Evolutionary conservation across 2,329 filamentous ascomycete genomes (phyloP).

Genomic region (Lachnum nothofagi): DNA sequence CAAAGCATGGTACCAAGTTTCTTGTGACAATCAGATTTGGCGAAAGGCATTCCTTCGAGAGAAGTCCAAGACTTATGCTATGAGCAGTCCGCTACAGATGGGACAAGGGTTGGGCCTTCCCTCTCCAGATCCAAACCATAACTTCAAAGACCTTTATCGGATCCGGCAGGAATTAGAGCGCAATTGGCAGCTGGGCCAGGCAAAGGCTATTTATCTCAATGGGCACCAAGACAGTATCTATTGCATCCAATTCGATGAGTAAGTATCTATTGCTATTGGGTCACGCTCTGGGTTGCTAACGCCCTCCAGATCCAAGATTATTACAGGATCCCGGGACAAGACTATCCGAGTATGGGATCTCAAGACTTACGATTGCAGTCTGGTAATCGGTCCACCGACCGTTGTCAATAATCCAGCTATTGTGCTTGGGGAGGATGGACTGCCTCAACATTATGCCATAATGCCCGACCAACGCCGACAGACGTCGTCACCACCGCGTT

Average conservation of each 20-base stretch:
- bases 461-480: conserved; percentile 35
- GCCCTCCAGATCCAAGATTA: conserved; percentile 71
- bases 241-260: conserved; percentile 97
- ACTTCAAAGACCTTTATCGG: conserved; percentile 83
- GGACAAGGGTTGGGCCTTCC: conserved; percentile 56
- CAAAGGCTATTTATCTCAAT: conserved; percentile 80
- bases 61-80: conserved; percentile 57
- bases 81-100: conserved; percentile 46
- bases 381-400: conserved; percentile 77
- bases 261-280: conserved; percentile 36
- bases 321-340: conserved; percentile 91
- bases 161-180: conserved; percentile 69
- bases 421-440: conserved; percentile 47
- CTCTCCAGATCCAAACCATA: conserved; percentile 52
- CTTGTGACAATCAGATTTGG: conserved; percentile 56
- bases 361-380: conserved; percentile 75
- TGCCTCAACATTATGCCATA: conserved; percentile 52
- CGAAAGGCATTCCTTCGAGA: conserved; percentile 58
- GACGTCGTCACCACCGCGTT: conserved; percentile 46
- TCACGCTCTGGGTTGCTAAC: conserved; percentile 33
- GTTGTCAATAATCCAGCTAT: conserved; percentile 51
- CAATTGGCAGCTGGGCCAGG: conserved; percentile 74
- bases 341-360: conserved; percentile 97
- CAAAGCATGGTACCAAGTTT: conserved; percentile 43
- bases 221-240: conserved; percentile 96